A percentile compares a stretch with the other conserved stretches of the same genome.
Conservation (phyloP, 805 yeast species). For the Lachancea dasiensis region DNA sequence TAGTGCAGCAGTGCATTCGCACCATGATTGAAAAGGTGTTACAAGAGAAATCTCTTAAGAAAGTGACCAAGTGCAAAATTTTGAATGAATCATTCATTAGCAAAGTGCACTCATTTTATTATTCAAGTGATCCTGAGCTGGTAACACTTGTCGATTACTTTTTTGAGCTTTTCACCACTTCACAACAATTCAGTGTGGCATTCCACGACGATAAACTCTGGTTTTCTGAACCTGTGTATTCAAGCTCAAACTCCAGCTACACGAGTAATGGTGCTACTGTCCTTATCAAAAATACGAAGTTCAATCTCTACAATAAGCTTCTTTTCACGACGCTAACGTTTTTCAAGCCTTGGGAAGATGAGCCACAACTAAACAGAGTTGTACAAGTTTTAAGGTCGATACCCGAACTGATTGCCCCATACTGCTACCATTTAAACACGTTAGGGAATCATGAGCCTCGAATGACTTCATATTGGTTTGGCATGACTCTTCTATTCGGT, state of each 20-base stretch:
- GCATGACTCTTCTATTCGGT: constrained; percentile 57
- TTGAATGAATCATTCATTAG: constrained; percentile 71
- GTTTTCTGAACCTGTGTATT: constrained; percentile 32
- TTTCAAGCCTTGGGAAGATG: constrained; percentile 79
- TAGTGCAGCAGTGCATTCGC: constrained; percentile 37
- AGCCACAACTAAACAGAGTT: constrained; percentile 50
- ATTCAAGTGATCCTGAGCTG: constrained; percentile 34
- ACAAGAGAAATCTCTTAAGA: constrained; percentile 54
- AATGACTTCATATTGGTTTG: constrained; percentile 75
- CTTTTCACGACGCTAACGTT: constrained; percentile 54
- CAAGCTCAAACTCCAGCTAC: constrained; percentile 17
- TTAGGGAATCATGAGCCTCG: constrained; percentile 77
- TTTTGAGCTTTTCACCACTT: constrained; percentile 44
- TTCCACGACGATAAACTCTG: constrained; percentile 46
- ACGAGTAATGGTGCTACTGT: constrained; percentile 39
- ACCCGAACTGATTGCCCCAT: constrained; percentile 73
- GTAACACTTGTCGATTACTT: constrained; percentile 40
- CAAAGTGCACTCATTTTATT: constrained; percentile 49
- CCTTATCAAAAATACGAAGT: constrained; percentile 43
- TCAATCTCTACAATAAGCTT: constrained; percentile 61
- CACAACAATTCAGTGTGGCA: constrained; percentile 42
- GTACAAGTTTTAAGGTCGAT: constrained; percentile 44
- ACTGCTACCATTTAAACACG: constrained; percentile 50
- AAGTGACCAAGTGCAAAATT: constrained; percentile 64
- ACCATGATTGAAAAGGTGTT: constrained; percentile 48